phyloP scores from a whole-genome alignment of 129 eudicot genomes.

The Kitagawia praeruptora region DNA sequence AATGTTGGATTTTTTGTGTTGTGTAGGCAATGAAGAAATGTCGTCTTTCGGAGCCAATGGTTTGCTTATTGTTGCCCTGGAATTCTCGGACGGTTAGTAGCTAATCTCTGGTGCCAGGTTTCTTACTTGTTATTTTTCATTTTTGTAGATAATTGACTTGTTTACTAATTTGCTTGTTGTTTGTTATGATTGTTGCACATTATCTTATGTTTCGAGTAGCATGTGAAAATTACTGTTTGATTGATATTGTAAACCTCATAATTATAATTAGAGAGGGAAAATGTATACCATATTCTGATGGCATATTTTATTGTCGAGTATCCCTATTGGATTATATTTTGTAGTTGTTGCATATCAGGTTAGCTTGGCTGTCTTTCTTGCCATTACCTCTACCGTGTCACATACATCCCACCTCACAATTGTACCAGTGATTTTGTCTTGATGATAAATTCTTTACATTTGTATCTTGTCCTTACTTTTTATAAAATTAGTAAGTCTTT shows the following conservation, averaged over 20 bases:
- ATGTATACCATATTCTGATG: too few relatives aligned
- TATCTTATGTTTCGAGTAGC: not conserved
- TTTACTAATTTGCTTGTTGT: constrained; percentile 6
- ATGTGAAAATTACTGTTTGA: too few relatives aligned
- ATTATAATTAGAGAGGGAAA: too few relatives aligned
- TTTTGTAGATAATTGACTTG: not conserved
- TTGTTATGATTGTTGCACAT: not conserved
- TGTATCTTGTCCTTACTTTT: not conserved
- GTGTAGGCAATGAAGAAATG: constrained; percentile 10
- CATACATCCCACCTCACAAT: not conserved
- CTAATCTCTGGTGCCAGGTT: constrained; percentile 79
- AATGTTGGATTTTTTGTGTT: not conserved
- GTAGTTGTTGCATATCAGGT: constrained; percentile 24
- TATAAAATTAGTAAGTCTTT: not conserved
- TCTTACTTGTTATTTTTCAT: too few relatives aligned
- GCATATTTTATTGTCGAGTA: constrained; percentile 20
- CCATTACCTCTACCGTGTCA: not conserved
- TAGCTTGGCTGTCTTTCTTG: not conserved
- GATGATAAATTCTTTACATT: too few relatives aligned
- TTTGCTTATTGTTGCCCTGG: constrained; percentile 93
- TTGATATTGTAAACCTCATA: too few relatives aligned
- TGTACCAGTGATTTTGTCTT: too few relatives aligned
- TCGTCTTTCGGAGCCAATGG: constrained; percentile 65
- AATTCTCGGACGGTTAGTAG: constrained; percentile 80
- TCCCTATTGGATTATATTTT: constrained; percentile 24